Conservation (phyloP, 1,284 basidiomycete genomes). For the Puccinia coronata region DNA sequence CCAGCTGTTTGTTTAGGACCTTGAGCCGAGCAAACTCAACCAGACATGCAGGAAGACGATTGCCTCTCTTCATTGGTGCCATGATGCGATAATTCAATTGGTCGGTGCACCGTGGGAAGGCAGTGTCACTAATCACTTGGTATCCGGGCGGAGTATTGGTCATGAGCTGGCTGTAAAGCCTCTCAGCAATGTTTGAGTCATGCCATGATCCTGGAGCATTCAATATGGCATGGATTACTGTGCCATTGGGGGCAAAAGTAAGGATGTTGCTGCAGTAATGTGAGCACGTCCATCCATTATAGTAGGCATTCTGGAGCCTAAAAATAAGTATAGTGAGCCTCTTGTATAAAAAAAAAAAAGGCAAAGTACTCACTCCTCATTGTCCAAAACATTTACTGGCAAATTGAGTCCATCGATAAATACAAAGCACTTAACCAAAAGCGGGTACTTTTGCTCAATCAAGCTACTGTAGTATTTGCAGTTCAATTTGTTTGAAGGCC, state of each 20-base stretch:
- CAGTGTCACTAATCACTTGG: neutral
- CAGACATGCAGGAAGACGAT: neutral
- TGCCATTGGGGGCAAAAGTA: neutral
- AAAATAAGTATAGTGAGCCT: too few relatives aligned
- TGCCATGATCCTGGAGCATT: constrained; percentile 52
- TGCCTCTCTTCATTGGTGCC: neutral
- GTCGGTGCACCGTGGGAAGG: neutral
- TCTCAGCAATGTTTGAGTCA: too few relatives aligned
- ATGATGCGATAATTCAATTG: neutral
- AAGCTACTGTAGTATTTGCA: neutral
- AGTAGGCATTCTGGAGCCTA: neutral
- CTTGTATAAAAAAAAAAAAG: neutral
- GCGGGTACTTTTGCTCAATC: neutral
- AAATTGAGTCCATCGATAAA: constrained; percentile 16
- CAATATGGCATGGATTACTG: neutral
- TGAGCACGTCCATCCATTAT: neutral
- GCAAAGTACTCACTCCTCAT: neutral
- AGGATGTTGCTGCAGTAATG: neutral
- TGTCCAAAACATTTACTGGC: neutral
- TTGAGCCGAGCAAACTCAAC: neutral
- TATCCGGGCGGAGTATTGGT: neutral
- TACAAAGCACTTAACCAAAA: neutral
- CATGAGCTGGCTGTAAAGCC: neutral
- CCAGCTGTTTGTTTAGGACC: neutral
- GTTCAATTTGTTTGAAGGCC: neutral